Percentiles rank a stretch among this genome's conserved stretches.
Evolutionary conservation across 202 grass and related monocot genomes (phyloP).

Genomic region (Panicum virgatum): DNA sequence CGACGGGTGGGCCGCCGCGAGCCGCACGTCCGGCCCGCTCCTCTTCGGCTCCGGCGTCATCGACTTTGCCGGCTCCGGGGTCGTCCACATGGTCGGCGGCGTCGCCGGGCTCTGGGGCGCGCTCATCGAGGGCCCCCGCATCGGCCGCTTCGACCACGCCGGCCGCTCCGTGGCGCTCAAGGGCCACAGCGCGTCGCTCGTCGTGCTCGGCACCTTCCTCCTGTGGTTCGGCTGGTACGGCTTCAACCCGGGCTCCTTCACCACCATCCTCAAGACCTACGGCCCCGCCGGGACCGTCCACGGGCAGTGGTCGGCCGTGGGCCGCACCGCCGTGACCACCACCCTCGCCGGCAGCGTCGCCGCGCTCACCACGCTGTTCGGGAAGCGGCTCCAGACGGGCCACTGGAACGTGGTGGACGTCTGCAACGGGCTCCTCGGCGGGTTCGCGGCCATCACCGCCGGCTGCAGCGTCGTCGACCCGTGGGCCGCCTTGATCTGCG

Average conservation of each 20-base stretch:
- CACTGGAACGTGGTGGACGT: constrained; percentile 97
- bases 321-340: constrained; percentile 90
- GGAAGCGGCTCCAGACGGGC: constrained; percentile 81
- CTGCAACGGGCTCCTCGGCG: constrained; percentile 93
- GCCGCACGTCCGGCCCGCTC: constrained; percentile 43
- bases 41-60: constrained; percentile 88
- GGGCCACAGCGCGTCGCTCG: constrained; percentile 91
- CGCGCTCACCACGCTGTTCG: constrained; percentile 94
- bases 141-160: constrained; percentile 77
- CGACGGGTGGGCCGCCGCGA: constrained; percentile 79
- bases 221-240: constrained; percentile 99
- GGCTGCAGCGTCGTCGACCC: constrained; percentile 94
- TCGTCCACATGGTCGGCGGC: constrained; percentile 96
- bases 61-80: constrained; percentile 96
- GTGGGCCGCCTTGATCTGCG: constrained; percentile 92
- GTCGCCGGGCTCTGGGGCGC: constrained; percentile 93
- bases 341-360: constrained; percentile 89
- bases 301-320: constrained; percentile 95
- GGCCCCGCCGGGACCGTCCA: constrained; percentile 66
- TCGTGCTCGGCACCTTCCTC: constrained; percentile 88
- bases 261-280: constrained; percentile 77
- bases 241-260: constrained; percentile 94
- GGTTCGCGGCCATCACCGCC: constrained; percentile 89
- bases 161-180: constrained; percentile 76
- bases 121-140: constrained; percentile 88